Evolutionary conservation across 2,329 filamentous ascomycete genomes (phyloP).

Genomic region (Mycosphaerella sp.): DNA sequence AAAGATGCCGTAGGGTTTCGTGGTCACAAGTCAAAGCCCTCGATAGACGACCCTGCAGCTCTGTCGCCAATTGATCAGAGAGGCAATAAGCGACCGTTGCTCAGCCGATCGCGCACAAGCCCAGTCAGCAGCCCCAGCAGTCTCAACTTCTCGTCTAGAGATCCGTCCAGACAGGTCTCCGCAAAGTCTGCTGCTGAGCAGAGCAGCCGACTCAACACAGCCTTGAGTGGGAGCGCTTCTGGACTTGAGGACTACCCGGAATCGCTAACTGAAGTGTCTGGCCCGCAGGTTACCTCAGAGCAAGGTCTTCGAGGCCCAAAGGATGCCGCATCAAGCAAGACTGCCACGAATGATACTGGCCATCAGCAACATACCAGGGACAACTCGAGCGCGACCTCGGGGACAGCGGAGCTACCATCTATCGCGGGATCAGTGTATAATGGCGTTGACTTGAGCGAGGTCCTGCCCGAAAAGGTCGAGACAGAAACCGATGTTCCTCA

Average conservation of each 20-base stretch:
- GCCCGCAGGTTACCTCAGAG: slow-evolving; percentile 10
- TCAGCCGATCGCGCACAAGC: slow-evolving; percentile 24
- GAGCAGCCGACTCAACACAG: slow-evolving; percentile 15
- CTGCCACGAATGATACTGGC: slow-evolving; percentile 3
- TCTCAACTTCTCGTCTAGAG: slow-evolving; percentile 10
- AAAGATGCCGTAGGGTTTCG: slow-evolving; percentile 69
- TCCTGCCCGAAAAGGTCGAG: slow-evolving; percentile 47
- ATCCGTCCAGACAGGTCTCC: slow-evolving; percentile 8
- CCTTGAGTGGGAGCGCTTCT: slow-evolving; percentile 1
- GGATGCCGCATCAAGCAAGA: slow-evolving; percentile 4
- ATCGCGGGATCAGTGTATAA: slow-evolving; percentile 54
- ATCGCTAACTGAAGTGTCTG: not conserved
- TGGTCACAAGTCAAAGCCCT: slow-evolving; percentile 35
- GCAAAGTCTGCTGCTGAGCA: slow-evolving; percentile 16
- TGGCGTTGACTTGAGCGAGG: slow-evolving; percentile 54
- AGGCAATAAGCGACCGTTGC: slow-evolving; percentile 18
- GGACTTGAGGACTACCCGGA: not conserved
- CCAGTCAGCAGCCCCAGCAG: slow-evolving; percentile 28
- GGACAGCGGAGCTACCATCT: slow-evolving; percentile 38
- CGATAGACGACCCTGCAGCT: slow-evolving; percentile 25
- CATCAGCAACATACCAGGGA: slow-evolving; percentile 4
- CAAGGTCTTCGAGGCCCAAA: slow-evolving; percentile 9
- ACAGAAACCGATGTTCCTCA: slow-evolving; percentile 41
- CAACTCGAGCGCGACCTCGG: slow-evolving; percentile 6
- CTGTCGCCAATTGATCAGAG: slow-evolving; percentile 23